Evolutionary conservation across 805 yeast species (phyloP).

Genomic region (Clavispora asparagi): DNA sequence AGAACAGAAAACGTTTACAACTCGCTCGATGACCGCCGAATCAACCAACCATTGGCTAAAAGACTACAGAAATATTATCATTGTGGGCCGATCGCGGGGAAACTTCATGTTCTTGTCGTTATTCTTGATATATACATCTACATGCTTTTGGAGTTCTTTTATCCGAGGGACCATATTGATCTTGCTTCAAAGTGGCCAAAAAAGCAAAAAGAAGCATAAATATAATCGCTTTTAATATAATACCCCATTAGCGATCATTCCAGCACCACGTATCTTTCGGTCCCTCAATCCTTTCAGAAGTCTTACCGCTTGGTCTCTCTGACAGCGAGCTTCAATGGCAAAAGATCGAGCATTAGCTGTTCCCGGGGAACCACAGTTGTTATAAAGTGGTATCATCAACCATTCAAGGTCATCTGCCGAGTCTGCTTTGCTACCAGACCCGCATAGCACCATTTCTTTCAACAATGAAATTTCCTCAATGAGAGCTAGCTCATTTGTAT

Average conservation of each 20-base stretch:
- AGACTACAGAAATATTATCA: constrained; percentile 61
- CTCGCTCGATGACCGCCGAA: constrained; percentile 32
- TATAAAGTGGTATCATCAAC: constrained; percentile 13
- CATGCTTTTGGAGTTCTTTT: constrained; percentile 59
- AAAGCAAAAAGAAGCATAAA: background rate
- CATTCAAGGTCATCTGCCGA: constrained; percentile 13
- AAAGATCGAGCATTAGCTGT: background rate
- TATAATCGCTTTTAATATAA: background rate
- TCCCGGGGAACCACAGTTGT: too few species aligned
- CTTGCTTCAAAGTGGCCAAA: constrained; percentile 75
- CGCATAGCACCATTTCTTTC: constrained; percentile 24
- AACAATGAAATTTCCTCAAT: constrained; percentile 42
- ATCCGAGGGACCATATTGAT: constrained; percentile 70
- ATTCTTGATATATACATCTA: constrained; percentile 72
- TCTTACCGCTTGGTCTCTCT: background rate
- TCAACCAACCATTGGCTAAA: constrained; percentile 50
- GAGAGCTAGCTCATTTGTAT: constrained; percentile 29
- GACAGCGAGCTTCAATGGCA: background rate
- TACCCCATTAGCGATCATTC: background rate
- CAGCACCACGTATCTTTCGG: background rate
- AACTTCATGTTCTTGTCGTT: constrained; percentile 71
- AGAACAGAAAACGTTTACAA: constrained; percentile 83
- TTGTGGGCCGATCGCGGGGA: constrained; percentile 83
- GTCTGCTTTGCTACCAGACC: background rate
- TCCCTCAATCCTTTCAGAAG: background rate